These are phyloP conservation scores for Pestalotiopsis fici DNA, from an alignment of 2,329 filamentous ascomycete genomes.

Conservation along the genomic window DNA sequence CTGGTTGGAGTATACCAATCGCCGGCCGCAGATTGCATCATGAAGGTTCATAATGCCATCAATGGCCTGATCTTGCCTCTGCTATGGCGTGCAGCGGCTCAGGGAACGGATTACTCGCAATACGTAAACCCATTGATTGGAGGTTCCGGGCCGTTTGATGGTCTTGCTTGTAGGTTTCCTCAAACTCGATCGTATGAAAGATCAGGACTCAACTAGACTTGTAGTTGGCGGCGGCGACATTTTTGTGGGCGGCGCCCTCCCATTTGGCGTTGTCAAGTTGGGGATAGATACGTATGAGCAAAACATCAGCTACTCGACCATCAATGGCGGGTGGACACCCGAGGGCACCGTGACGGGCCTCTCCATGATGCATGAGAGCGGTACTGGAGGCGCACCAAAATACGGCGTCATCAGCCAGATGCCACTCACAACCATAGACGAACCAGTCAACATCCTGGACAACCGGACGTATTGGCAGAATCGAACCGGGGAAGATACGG, in stretches of 20 bases:
- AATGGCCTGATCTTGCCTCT: neutral
- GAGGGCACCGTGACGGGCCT: conserved; percentile 5
- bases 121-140: conserved; percentile 50
- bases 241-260: conserved; percentile 4
- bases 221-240: conserved; percentile 7
- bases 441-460: conserved; percentile 4
- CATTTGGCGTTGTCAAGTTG: conserved; percentile 4
- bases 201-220: neutral
- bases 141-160: conserved; percentile 6
- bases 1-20: neutral
- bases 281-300: conserved; percentile 9
- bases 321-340: conserved; percentile 8
- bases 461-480: conserved; percentile 9
- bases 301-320: neutral
- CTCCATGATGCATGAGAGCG: conserved; percentile 9
- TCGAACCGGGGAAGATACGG: neutral
- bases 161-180: conserved; percentile 3
- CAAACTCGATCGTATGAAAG: neutral
- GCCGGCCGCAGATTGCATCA: neutral
- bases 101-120: conserved; percentile 32
- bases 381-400: conserved; percentile 2
- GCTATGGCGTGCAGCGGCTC: neutral
- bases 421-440: conserved; percentile 1
- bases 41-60: neutral
- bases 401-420: conserved; percentile 6